Base-by-base conservation (phyloP, 306 rosid genomes). In the Hippophae rhamnoides region DNA sequence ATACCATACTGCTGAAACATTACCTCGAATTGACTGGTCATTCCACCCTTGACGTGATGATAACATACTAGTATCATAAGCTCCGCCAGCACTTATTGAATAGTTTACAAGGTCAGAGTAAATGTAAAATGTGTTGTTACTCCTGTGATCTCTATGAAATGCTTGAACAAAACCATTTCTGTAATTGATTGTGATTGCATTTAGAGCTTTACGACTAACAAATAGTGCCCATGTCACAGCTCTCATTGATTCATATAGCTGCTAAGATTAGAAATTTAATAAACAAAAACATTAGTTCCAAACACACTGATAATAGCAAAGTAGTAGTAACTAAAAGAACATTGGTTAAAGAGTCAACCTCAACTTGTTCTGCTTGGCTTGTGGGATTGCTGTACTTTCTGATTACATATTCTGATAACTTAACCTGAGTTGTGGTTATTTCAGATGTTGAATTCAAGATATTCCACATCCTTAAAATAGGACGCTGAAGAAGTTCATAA, bases 91-190 rank as follows among this genome's bases (percentile, higher is more conserved):
- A 51, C 77, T 73, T 66, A 93, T 93, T 18, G 99, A 88, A 71
- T 93, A 93, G 77, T 93, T 93, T 48, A 81, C 54, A 61, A 93
- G 75, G 74, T 93, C 97, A 40, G 95, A 88, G 79, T 86, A 93
- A 27, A 93, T 93, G 74, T 86, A 93, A 69, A 82, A 93, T 6
- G 99, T 86, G 26, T 84, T 85, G 85, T 88, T 88, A 67, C 85
- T 87, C 69, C 78, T 82, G 45, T 83, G 84, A 66, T 93, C 97
- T 70, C 99, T 84, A 57, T 93, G 97, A 56, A 93, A 93, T 56
- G 97, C 95, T 45, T 93, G 99, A 31, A 93, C 97, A 79, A 93
- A 93, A 61, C 99, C 99, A 46, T 93, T 93, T 69, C 69, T 83
- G 69, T 88, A 93, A 45, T 82, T 93, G 72, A 93, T 86, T 2